Base-by-base conservation (phyloP, 306 rosid genomes). In the Adenanthera pavonina region DNA sequence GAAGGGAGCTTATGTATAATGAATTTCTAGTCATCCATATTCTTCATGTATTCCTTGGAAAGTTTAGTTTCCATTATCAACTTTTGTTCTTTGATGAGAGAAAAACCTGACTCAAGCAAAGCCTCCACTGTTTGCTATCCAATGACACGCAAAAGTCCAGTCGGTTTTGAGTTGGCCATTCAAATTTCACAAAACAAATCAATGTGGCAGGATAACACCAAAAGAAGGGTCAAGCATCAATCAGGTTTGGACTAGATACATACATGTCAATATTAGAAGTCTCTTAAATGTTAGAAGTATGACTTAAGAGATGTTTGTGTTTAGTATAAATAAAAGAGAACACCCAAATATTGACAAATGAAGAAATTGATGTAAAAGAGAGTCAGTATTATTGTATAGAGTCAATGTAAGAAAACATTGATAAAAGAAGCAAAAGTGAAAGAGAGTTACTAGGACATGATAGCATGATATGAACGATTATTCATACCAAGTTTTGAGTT, bases 41-140 rank as follows among this genome's bases (percentile, higher is more conserved):
- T 93, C 90, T 95, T 95, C 99, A 93, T 90, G 89, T 95, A 95
- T 85, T 90, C 99, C 91, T 93, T 95, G 53, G 97, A 95, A 80
- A 93, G 97, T 82, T 92, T 93, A 69, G 87, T 89, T 88, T 92
- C 97, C 97, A 86, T 92, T 84, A 95, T 71, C 89, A 95, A 85
- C 89, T 88, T 77, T 79, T 95, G 99, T 82, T 95, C 98, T 81
- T 82, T 89, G 84, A 93, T 9, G 52, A 95, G 89, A 77, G 97
- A 92, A 84, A 86, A 78, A 72, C 97, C 97, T 10, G 98, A 90
- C 85, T 93, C 95, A 16, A 95, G 90, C 84, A 95, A 85, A 78
- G 95, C 92, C 76, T 95, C 99, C 52, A 87, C 30, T 14, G 99
- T 88, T 95, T 93, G 95, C 97, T 95, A 89, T 78, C 80, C 91